These are phyloP conservation scores for Rhodotorula toruloides DNA, from an alignment of 768 basidiomycete species.

Conservation along the genomic window DNA sequence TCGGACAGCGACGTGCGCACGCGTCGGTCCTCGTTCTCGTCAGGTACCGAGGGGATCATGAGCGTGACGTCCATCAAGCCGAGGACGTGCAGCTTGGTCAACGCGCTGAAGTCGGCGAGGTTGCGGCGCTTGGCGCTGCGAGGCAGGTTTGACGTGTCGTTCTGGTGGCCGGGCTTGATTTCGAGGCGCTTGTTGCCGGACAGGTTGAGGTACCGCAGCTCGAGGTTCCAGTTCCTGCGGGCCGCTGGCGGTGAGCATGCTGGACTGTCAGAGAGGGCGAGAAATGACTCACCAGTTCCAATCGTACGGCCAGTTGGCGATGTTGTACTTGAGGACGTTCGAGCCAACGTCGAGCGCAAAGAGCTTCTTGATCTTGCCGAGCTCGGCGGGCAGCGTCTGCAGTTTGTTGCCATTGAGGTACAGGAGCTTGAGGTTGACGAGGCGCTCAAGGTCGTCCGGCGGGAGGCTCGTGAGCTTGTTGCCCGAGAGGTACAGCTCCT, in stretches of 20 bases:
- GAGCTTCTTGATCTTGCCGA: constrained; percentile 73
- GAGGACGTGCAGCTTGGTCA: constrained; percentile 76
- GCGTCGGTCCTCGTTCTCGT: constrained; percentile 72
- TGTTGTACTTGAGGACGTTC: constrained; percentile 91
- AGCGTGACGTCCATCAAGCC: constrained; percentile 93
- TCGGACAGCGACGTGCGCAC: constrained; percentile 85
- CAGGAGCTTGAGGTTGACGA: constrained; percentile 65
- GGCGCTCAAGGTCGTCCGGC: constrained; percentile 72
- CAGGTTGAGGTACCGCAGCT: constrained; percentile 86
- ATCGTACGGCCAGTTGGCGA: constrained; percentile 96
- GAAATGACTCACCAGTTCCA: constrained; percentile 84
- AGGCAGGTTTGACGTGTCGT: constrained; percentile 35
- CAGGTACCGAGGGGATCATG: constrained; percentile 56
- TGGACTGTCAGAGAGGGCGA: background rate
- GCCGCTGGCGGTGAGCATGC: background rate
- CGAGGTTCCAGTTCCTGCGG: constrained; percentile 88
- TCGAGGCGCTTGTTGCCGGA: constrained; percentile 95
- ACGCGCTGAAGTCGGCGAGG: constrained; percentile 78
- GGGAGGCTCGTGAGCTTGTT: constrained; percentile 86
- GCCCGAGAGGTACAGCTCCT: constrained; percentile 90
- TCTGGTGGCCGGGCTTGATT: constrained; percentile 69
- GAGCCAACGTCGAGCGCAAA: constrained; percentile 84
- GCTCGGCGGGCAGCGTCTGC: constrained; percentile 83
- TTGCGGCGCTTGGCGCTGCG: constrained; percentile 46
- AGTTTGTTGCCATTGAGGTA: constrained; percentile 89